Conservation (phyloP, 257 asterid genomes). For the Gentiana straminea region DNA sequence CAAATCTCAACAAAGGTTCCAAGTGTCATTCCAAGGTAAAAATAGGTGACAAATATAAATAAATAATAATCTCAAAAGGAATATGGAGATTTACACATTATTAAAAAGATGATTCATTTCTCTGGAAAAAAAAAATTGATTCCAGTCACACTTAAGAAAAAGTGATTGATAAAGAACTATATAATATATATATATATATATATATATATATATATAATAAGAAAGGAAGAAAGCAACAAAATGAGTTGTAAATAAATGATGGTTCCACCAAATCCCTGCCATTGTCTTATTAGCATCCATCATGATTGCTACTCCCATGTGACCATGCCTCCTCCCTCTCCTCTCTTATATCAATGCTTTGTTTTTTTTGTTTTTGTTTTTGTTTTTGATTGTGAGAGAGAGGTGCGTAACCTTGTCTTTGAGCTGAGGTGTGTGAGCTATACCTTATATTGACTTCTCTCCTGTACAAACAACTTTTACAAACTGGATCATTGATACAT, state of each 20-base stretch:
- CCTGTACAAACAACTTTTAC: background rate
- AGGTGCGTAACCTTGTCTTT: background rate
- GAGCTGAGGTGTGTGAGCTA: background rate
- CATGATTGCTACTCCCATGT: constrained; percentile 40
- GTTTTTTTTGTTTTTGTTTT: background rate
- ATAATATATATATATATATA: background rate
- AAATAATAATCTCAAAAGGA: background rate
- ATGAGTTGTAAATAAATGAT: constrained; percentile 31
- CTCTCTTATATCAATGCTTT: background rate
- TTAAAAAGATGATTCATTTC: constrained; percentile 3
- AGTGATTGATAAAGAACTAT: background rate
- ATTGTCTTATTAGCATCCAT: constrained; percentile 33
- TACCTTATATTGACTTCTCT: constrained; percentile 9
- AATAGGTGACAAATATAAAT: background rate
- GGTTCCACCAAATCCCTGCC: constrained; percentile 46
- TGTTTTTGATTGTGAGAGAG: constrained; percentile 3
- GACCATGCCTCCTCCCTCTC: constrained; percentile 29
- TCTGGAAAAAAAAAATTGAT: too few species aligned
- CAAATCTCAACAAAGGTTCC: constrained; percentile 18
- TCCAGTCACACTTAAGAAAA: background rate
- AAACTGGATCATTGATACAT: constrained; percentile 5
- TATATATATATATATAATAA: background rate
- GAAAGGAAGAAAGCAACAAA: constrained; percentile 16
- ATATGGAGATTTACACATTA: background rate
- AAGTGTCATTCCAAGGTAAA: constrained; percentile 18